Base-by-base conservation (phyloP, 2,329 filamentous ascomycete species). In the Ascochyta rabiei region DNA sequence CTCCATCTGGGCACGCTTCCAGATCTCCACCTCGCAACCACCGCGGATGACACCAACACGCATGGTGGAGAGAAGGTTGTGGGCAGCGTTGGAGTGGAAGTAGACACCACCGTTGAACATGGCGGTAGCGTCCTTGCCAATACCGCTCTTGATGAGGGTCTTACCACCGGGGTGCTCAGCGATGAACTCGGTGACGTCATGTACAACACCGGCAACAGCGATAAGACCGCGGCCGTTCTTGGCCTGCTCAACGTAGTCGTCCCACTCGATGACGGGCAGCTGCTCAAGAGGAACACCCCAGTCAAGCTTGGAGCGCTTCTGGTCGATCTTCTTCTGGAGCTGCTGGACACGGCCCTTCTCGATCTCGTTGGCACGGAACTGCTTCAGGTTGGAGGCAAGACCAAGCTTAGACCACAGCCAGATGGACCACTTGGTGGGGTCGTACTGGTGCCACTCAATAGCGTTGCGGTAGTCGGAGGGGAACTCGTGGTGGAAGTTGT, bases 401-500 rank as follows among this genome's bases (percentile, higher is more conserved):
- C 75, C 75, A 46, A 77, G 73, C 67, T 76, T 74, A 68, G 74
- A 75, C 74, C 72, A 76, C 31, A 74, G 57, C 74, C 74, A 76
- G 66, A 77, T 77, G 67, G 64, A 75, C 75, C 75, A 77, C 73
- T 77, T 77, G 66, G 75, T 77, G 41, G 75, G 75, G 60, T 77
- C 75, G 53, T 77, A 77, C 69, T 75, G 72, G 63, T 74, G 70
- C 72, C 72, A 75, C 56, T 74, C 60, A 51, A 77, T 77, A 45
- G 75, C 75, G 51, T 77, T 77, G 57, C 75, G 74, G 73, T 77
- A 77, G 64, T 77, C 75, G 41, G 74, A 76, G 44, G 75, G 75
- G 59, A 77, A 77, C 63, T 77, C 75, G 68, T 77, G 75, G 66
- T 77, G 75, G 69, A 77, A 77, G 70, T 77, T 77, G 71, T 77